Percentiles rank a stretch among this genome's conserved stretches.
Conservation (phyloP, 441 rosid genomes). For the Arabidopsis lyrata region DNA sequence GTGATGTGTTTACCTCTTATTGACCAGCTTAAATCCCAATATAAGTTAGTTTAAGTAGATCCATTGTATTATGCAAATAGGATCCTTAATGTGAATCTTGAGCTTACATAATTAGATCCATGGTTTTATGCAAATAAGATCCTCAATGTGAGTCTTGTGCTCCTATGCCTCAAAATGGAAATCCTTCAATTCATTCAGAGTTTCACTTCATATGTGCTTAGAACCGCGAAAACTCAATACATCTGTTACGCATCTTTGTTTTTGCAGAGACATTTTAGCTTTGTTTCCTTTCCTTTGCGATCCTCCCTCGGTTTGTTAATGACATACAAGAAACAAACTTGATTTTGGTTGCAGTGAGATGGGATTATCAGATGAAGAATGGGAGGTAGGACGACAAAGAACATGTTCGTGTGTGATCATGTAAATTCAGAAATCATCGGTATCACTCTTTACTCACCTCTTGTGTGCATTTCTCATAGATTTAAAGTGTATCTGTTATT, state of each 20-base stretch:
- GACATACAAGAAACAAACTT: slow-evolving; percentile 25
- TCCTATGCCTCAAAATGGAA: neutral
- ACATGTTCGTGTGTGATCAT: slow-evolving; percentile 82
- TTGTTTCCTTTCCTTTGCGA: neutral
- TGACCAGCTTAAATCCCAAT: neutral
- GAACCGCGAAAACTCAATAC: neutral
- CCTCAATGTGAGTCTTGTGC: neutral
- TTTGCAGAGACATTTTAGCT: neutral
- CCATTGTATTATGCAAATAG: neutral
- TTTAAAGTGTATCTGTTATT: slow-evolving; percentile 29
- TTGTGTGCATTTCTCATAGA: slow-evolving; percentile 26
- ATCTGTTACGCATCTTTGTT: neutral
- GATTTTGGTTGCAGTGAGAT: slow-evolving; percentile 69
- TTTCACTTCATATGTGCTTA: slow-evolving; percentile 1
- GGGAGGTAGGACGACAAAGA: slow-evolving; percentile 64
- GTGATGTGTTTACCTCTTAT: slow-evolving; percentile 22
- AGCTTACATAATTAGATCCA: neutral
- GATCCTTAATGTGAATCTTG: neutral
- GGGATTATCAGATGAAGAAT: slow-evolving; percentile 82
- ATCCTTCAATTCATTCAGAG: neutral
- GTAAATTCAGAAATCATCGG: slow-evolving; percentile 47
- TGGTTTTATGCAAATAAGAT: neutral
- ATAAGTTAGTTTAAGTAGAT: slow-evolving; percentile 3
- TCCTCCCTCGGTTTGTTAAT: slow-evolving; percentile 26
- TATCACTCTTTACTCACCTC: slow-evolving; percentile 10